These are phyloP conservation scores for Apodospora peruviana DNA, from an alignment of 495 filamentous ascomycete genomes.

Conservation along the genomic window DNA sequence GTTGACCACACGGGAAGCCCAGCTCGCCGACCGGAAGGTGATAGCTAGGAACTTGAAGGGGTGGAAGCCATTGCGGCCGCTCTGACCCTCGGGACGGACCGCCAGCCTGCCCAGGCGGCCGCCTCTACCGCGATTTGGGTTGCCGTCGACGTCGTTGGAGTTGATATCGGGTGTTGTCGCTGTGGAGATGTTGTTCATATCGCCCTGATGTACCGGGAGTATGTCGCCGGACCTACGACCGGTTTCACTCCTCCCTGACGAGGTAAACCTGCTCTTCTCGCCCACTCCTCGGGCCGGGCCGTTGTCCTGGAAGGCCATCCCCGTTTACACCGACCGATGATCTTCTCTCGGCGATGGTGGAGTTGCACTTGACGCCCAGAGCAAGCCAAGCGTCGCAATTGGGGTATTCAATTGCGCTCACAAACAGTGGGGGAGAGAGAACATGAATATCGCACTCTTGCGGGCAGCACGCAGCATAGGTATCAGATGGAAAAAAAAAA, in stretches of 20 bases:
- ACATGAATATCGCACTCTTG: background rate
- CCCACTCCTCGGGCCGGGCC: no score
- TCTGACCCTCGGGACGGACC: conserved; percentile 33
- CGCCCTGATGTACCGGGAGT: conserved; percentile 1
- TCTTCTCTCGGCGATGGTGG: no score
- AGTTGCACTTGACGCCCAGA: no score
- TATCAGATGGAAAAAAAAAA: background rate
- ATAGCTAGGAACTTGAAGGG: conserved; percentile 36
- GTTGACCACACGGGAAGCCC: conserved; percentile 37
- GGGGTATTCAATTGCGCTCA: no score
- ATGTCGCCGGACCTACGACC: background rate
- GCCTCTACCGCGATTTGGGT: background rate
- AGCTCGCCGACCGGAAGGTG: conserved; percentile 35
- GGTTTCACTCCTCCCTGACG: background rate
- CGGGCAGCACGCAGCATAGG: background rate
- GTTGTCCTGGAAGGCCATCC: no score
- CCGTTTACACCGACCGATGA: no score
- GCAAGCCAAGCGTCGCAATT: no score
- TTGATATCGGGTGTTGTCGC: background rate
- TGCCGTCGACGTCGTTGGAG: conserved; percentile 1
- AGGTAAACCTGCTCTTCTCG: background rate
- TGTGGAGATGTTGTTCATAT: background rate
- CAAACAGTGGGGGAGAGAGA: no score
- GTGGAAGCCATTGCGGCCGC: conserved; percentile 39
- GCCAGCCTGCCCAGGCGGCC: conserved; percentile 1